Base-by-base conservation (phyloP, 208 protist genomes). In the Herpetomonas muscarum region DNA sequence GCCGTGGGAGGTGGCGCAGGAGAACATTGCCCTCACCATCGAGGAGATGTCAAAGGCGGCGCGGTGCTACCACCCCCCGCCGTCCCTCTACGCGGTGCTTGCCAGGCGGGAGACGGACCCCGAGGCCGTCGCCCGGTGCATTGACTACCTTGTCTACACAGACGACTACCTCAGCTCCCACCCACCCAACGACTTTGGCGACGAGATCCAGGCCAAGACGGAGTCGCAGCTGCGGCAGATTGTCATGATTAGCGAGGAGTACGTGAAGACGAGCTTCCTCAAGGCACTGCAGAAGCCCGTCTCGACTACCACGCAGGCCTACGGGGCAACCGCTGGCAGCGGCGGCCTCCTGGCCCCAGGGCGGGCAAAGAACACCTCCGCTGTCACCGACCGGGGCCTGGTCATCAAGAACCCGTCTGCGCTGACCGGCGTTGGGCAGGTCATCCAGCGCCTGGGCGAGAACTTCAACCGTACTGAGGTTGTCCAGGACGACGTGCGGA, bases 121-220 rank as follows among this genome's bases (percentile, higher is more conserved):
- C 1, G 81, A 85, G 29, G 65, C 67, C 15, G 51, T 94, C 0
- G 72, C 75, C 25, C 76, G 78, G 10, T 90, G 81, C 59, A 81
- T 91, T 39, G 87, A 94, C 65, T 90, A 94, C 56, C 72, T 94
- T 2, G 84, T 94, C n/a, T 94, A 87, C 69, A 75, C 87, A 4
- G 72, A 88, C 28, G 79, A 81, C 57, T 91, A 94, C 52, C 72
- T 94, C 1, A 66, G 65, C 3, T 84, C 78, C 7, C 80, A 94
- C 67, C 79, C 83, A 47, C 58, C 74, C 19, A 91, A 87, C 59
- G 28, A 55, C 2, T 88, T 83, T 49, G 79, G 64, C 10, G 61
- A 72, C 28, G 70, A 79, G 53, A 86, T 90, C 39, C 64, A 69
- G 41, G 67, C 52, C 26, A 72, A 71, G 25, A 74, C 75, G 17